These are phyloP conservation scores for Alternaria alternata DNA, from an alignment of 2,329 filamentous ascomycete genomes.

Conservation along the genomic window DNA sequence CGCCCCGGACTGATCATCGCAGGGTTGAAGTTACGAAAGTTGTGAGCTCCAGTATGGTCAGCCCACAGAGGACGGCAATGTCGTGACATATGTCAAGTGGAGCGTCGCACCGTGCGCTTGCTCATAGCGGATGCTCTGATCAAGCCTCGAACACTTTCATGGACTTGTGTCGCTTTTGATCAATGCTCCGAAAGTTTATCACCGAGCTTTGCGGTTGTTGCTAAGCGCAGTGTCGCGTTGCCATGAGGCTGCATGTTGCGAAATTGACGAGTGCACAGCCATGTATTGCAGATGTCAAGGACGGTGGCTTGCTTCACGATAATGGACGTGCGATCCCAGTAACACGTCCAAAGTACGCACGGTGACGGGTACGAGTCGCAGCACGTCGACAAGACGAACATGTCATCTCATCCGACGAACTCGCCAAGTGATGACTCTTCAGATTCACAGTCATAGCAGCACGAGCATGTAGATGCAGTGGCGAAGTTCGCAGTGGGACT, in stretches of 20 bases:
- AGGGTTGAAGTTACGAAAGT: constrained; percentile 1
- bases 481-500: constrained; percentile 1
- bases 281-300: constrained; percentile 16
- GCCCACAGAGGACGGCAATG: neutral
- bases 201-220: neutral
- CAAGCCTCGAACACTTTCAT: neutral
- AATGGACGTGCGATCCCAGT: constrained; percentile 16
- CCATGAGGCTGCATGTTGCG: neutral
- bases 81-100: constrained; percentile 1
- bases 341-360: constrained; percentile 17
- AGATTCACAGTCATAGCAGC: neutral
- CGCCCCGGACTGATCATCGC: neutral
- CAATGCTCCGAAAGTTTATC: constrained; percentile 2
- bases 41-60: neutral
- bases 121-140: constrained; percentile 7
- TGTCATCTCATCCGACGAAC: neutral
- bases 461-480: neutral
- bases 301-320: constrained; percentile 15
- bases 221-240: neutral
- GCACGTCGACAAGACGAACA: neutral
- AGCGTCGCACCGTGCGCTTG: constrained; percentile 1
- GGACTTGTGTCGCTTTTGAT: constrained; percentile 6
- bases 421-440: constrained; percentile 18
- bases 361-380: constrained; percentile 23
- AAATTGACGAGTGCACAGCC: neutral